A percentile compares a stretch with the other conserved stretches of the same genome.
Evolutionary conservation across 495 filamentous ascomycete species (phyloP).

Genomic region (Letharia lupina): DNA sequence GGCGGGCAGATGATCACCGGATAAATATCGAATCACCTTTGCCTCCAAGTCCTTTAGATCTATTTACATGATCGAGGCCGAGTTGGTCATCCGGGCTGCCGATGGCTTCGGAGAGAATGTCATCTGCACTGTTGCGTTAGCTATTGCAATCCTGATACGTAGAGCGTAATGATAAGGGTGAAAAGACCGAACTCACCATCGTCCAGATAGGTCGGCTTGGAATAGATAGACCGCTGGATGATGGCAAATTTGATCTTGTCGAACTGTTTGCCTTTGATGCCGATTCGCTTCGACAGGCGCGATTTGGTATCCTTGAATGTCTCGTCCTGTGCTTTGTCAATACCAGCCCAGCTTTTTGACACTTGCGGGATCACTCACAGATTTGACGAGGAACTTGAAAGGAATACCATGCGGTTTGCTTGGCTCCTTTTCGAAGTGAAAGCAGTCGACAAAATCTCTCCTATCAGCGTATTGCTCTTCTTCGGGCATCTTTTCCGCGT

Average conservation of each 20-base stretch:
- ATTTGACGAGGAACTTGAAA: slow-evolving; percentile 81
- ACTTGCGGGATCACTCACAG: slow-evolving; percentile 44
- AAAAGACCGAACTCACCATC: slow-evolving; percentile 57
- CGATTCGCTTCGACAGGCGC: slow-evolving; percentile 77
- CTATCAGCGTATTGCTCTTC: slow-evolving; percentile 60
- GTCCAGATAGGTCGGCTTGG: slow-evolving; percentile 69
- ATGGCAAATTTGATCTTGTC: slow-evolving; percentile 98
- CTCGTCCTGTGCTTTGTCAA: slow-evolving; percentile 55
- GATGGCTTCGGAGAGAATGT: slow-evolving; percentile 65
- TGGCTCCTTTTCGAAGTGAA: slow-evolving; percentile 86
- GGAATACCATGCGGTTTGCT: slow-evolving; percentile 73
- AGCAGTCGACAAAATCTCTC: slow-evolving; percentile 58
- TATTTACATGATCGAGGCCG: slow-evolving; percentile 86
- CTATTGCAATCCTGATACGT: background rate
- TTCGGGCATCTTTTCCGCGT: slow-evolving; percentile 71
- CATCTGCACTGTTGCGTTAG: slow-evolving; percentile 47
- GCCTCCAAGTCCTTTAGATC: slow-evolving; percentile 49
- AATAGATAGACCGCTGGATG: slow-evolving; percentile 58
- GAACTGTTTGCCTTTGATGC: slow-evolving; percentile 94
- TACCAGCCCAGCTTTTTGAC: slow-evolving; percentile 1
- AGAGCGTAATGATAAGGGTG: background rate
- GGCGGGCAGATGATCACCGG: slow-evolving; percentile 32
- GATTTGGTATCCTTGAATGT: slow-evolving; percentile 85
- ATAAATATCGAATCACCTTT: slow-evolving; percentile 60
- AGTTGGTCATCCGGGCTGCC: slow-evolving; percentile 68